These are phyloP conservation scores for Hordeum pubiflorum DNA, from an alignment of 202 grass and related monocot genomes.

Conservation along the genomic window DNA sequence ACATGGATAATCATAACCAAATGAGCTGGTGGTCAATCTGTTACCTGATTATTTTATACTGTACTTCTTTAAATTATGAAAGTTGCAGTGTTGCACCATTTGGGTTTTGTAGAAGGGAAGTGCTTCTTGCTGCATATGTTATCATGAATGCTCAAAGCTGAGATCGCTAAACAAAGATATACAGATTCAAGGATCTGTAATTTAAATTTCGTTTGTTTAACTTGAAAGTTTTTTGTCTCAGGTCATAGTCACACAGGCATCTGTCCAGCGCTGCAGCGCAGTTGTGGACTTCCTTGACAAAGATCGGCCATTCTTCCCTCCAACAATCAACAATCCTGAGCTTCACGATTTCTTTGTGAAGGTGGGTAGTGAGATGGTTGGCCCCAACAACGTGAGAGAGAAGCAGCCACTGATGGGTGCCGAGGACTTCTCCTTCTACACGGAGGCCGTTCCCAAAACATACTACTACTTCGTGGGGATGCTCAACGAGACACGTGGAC, in stretches of 20 bases:
- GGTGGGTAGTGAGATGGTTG: constrained; percentile 48
- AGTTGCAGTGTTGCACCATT: background rate
- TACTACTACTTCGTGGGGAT: constrained; percentile 86
- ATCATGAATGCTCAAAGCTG: background rate
- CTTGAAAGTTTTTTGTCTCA: constrained; percentile 20
- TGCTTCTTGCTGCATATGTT: background rate
- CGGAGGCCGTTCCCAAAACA: constrained; percentile 42
- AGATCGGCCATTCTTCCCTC: constrained; percentile 56
- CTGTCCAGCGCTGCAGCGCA: constrained; percentile 83
- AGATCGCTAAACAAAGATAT: background rate
- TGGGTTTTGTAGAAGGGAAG: background rate
- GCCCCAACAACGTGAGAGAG: constrained; percentile 56
- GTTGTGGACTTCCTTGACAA: constrained; percentile 51
- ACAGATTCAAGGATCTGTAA: background rate
- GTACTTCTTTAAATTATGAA: background rate
- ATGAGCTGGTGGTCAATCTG: background rate
- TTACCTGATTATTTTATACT: background rate
- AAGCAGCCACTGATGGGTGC: constrained; percentile 63
- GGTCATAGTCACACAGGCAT: constrained; percentile 89
- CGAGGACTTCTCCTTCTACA: constrained; percentile 79
- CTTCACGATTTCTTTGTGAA: constrained; percentile 65
- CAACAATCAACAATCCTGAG: constrained; percentile 49
- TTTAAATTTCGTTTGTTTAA: background rate
- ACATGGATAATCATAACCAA: background rate
- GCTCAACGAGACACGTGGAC: constrained; percentile 29